A percentile compares a stretch with the other conserved stretches of the same genome.
These are phyloP conservation scores for Cryptococcus sp. DNA, from an alignment of 1,284 basidiomycete genomes.

Conservation along the genomic window DNA sequence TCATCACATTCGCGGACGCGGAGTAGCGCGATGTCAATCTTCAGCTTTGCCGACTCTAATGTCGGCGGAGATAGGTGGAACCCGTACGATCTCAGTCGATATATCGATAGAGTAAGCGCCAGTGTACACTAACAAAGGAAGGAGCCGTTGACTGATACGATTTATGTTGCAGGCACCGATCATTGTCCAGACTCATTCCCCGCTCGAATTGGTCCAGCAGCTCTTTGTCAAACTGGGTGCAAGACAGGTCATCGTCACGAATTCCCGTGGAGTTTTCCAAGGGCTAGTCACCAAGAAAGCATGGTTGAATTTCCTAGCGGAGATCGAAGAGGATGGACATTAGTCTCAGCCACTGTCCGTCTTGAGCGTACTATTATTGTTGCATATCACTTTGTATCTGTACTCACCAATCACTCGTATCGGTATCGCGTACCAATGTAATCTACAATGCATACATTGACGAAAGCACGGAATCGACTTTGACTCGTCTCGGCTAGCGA, in stretches of 20 bases:
- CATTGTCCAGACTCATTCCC: conserved; percentile 76
- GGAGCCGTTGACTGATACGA: not conserved
- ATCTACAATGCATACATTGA: too few species aligned
- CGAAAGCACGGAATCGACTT: too few species aligned
- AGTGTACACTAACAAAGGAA: not conserved
- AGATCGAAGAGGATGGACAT: conserved; percentile 60
- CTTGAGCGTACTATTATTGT: too few species aligned
- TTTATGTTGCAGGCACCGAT: conserved; percentile 66
- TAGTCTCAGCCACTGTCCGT: not conserved
- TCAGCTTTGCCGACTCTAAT: conserved; percentile 47
- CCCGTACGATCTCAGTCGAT: conserved; percentile 79
- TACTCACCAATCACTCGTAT: too few species aligned
- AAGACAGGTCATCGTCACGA: conserved; percentile 82
- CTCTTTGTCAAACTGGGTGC: conserved; percentile 89
- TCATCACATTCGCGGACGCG: conserved; percentile 8
- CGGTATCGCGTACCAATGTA: too few species aligned
- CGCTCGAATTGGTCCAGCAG: conserved; percentile 85
- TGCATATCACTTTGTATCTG: too few species aligned
- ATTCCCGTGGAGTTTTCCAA: conserved; percentile 78
- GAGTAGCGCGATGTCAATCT: conserved; percentile 39
- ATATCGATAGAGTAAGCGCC: conserved; percentile 76
- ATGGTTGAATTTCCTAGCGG: conserved; percentile 79
- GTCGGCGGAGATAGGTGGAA: conserved; percentile 54
- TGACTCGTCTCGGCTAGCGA: too few species aligned
- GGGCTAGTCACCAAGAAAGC: conserved; percentile 91